These are phyloP conservation scores for Novymonas esmeraldas DNA, from an alignment of 208 protist genomes.

Conservation along the genomic window DNA sequence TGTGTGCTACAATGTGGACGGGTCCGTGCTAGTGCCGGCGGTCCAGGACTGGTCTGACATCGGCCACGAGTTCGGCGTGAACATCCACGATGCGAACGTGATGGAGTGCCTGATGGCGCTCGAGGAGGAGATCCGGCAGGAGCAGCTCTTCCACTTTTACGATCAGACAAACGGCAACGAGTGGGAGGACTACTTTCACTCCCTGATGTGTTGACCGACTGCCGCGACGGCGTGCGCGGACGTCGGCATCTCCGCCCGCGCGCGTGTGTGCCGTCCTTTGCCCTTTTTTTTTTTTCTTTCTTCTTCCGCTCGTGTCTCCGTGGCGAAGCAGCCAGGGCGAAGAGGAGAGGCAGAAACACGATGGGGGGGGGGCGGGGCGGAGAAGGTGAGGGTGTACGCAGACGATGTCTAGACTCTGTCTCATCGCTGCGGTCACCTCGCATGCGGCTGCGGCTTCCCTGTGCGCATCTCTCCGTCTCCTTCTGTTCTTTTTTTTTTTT, in stretches of 20 bases:
- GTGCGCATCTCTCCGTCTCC: neutral
- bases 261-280: no score
- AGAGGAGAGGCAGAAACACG: no score
- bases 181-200: conserved; percentile 76
- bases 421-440: neutral
- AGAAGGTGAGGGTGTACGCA: no score
- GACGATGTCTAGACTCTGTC: neutral
- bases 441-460: neutral
- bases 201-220: conserved; percentile 25
- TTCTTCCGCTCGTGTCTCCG: no score
- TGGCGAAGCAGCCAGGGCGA: no score
- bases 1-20: neutral
- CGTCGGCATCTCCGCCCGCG: neutral
- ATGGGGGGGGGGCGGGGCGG: no score
- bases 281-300: no score
- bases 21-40: conserved; percentile 5
- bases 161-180: conserved; percentile 59
- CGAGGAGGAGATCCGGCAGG: conserved; percentile 83
- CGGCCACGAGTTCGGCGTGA: conserved; percentile 58
- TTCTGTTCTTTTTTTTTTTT: conserved; percentile 10
- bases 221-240: neutral
- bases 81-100: conserved; percentile 49
- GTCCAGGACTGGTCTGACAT: conserved; percentile 53
- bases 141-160: conserved; percentile 64
- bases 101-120: conserved; percentile 65